Base-by-base conservation (phyloP, 495 filamentous ascomycete genomes). In the Aspergillus kassunensis region DNA sequence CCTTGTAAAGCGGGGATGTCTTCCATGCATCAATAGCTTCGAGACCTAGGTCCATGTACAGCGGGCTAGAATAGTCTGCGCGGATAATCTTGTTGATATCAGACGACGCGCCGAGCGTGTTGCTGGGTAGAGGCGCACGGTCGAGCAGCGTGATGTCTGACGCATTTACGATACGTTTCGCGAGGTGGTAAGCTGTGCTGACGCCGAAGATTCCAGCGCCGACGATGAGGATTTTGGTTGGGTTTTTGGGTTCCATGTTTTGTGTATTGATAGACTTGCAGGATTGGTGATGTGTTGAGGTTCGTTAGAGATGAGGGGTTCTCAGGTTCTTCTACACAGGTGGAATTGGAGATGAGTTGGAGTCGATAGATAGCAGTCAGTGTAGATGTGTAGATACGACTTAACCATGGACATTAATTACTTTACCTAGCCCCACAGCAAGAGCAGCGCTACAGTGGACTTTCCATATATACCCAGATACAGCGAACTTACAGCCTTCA, bases 181-280 rank as follows among this genome's bases (percentile, higher is more conserved):
- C 62, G 2, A 76, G 65, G 43, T 76, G 66, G 52, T 75, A 75
- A 15, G 72, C 73, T 2, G 73, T 73, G 43, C 59, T 65, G 37
- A 66, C 59, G 34, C 73, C 74, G 54, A 76, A 77, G 30, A 69
- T 64, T n/a, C 74, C 73, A 7, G 67, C 66, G 13, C 74, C 73
- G 34, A 73, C 33, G 23, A 77, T 75, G 34, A 77, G 56, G 23
- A 13, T 29, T 19, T 33, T 49, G 20, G 13, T 23, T n/a, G n/a
- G n/a, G 18, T 18, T 2, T n/a, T n/a, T n/a, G n/a, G n/a, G n/a
- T n/a, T 48, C 25, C 25, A 33, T 44, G 16, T 20, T 44, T 9
- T 10, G 12, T 11, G 21, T 2, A 11, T 43, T 18, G 40, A 40
- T 43, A 23, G 36, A 10, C 4, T 39, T 15, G 31, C 6, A 3